Evolutionary conservation across 208 protist genomes (phyloP), one percentile per base, ranked within the genome.

Genomic region (Leishmania gerbilli): DNA sequence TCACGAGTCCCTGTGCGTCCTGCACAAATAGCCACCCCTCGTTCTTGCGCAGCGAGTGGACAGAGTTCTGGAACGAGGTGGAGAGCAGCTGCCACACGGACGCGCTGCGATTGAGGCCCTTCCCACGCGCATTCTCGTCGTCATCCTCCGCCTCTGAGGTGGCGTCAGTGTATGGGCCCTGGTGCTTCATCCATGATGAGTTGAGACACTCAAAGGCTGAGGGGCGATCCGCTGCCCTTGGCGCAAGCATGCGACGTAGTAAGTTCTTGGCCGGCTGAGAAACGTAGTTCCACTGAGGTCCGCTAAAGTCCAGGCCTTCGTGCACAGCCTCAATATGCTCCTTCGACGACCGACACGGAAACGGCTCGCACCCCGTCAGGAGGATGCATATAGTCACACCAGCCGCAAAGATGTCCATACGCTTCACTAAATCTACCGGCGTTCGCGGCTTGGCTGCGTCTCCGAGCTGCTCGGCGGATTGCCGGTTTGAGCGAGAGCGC

Each of bases 321-420:
- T 79, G 80, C 40, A 92, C 84, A 24, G 88, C 85, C 47, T 87
- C 80, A 19, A 91, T 77, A 84, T 92, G 84, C 79, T 81, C 85
- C 51, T 83, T 80, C 19, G 88, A 84, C 37, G 81, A 91, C 5
- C 71, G 42, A 60, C 88, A 86, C 51, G 86, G 85, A 65, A 92
- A 94, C 7, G 87, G 87, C 72, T 94, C 90, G 58, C 84, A 89
- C 55, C 90, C 90, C 5, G 90, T 94, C 7, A 90, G 82, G 19
- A 94, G 76, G 74, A 94, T 90, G 75, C 86, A 89, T 40, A 92
- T 71, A 21, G 87, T 89, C 56, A 94, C 81, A 19, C 88, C 90
- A 9, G 90, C 87, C 17, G 90, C 88, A 76, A 94, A 94, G 49
- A 94, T 90, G 77, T 92, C 88, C 84, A 91, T 93, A 19, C 83